A percentile compares a stretch with the other conserved stretches of the same genome.
phyloP scores from a whole-genome alignment of 441 rosid genomes.

The Erodium texanum region DNA sequence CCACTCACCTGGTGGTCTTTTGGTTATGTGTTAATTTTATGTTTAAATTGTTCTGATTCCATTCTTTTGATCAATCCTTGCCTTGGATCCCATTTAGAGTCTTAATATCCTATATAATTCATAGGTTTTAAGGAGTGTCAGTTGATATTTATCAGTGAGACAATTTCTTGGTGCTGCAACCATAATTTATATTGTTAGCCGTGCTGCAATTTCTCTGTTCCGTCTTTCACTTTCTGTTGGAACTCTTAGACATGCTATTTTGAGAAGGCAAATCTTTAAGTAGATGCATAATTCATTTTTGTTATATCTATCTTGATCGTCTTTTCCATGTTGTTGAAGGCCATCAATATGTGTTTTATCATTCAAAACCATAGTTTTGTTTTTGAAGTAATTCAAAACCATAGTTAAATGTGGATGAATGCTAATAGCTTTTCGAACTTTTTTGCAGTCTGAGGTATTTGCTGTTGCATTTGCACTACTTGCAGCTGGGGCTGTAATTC shows the following conservation, averaged over 20 bases:
- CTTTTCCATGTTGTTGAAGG: background rate
- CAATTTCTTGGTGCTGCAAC: too few species aligned
- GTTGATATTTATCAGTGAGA: too few species aligned
- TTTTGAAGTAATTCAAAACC: too few species aligned
- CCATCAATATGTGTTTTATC: background rate
- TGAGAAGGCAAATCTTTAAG: background rate
- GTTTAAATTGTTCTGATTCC: too few species aligned
- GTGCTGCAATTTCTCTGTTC: background rate
- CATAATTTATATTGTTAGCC: background rate
- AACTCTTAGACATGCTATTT: background rate
- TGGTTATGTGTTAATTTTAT: too few species aligned
- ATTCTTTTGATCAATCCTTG: too few species aligned
- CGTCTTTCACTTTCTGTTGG: too few species aligned
- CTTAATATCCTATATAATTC: too few species aligned
- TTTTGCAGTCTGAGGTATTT: slow-evolving; percentile 76
- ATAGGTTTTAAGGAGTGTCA: too few species aligned
- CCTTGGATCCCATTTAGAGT: too few species aligned
- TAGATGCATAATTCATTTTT: background rate
- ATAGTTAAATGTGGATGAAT: background rate
- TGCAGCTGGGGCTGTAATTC: slow-evolving; percentile 86
- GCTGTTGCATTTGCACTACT: slow-evolving; percentile 95
- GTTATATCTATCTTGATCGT: background rate
- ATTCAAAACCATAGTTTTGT: background rate
- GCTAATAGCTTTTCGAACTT: background rate
- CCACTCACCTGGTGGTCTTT: too few species aligned